A percentile compares a stretch with the other conserved stretches of the same genome.
phyloP scores from a whole-genome alignment of 2,329 filamentous ascomycete species.

The Tolypocladium ovalisporum region DNA sequence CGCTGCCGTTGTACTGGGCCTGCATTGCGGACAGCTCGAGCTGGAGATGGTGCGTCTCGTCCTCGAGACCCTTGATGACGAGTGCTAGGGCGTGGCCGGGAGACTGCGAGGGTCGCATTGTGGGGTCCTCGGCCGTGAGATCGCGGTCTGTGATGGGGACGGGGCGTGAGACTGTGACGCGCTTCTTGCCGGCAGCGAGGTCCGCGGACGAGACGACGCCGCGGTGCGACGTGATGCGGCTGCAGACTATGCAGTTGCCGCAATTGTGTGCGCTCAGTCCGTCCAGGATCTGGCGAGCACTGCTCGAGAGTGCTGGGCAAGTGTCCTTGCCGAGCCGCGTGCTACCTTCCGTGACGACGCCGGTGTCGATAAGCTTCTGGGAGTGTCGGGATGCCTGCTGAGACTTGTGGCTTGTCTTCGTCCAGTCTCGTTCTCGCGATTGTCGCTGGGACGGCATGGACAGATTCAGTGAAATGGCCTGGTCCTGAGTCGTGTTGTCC shows the following conservation, averaged over 20 bases:
- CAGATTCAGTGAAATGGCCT: constrained; percentile 20
- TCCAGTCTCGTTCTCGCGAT: constrained; percentile 5
- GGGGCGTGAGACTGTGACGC: constrained; percentile 51
- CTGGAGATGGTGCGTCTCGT: constrained; percentile 70
- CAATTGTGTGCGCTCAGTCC: constrained; percentile 43
- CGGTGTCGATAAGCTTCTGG: constrained; percentile 13
- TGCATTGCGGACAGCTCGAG: constrained; percentile 54
- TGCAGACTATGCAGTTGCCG: constrained; percentile 46
- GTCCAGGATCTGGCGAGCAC: constrained; percentile 42
- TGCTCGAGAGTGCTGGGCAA: constrained; percentile 37
- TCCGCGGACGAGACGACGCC: constrained; percentile 26
- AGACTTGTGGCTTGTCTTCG: constrained; percentile 13
- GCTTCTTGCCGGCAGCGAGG: constrained; percentile 37
- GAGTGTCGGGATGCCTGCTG: constrained; percentile 14
- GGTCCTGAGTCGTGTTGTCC: constrained; percentile 21
- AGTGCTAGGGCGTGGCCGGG: constrained; percentile 65
- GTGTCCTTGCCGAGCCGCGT: constrained; percentile 15
- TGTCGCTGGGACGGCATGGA: constrained; percentile 9
- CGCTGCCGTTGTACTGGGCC: constrained; percentile 51
- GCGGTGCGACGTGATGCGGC: constrained; percentile 37
- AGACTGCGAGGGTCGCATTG: constrained; percentile 55
- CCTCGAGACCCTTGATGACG: constrained; percentile 73
- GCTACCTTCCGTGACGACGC: constrained; percentile 11
- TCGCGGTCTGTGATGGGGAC: constrained; percentile 54
- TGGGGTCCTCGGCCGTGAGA: constrained; percentile 37